A percentile compares a stretch with the other conserved stretches of the same genome.
These are phyloP conservation scores for Chondrus crispus DNA, from an alignment of 23 red algal species.

Conservation along the genomic window DNA sequence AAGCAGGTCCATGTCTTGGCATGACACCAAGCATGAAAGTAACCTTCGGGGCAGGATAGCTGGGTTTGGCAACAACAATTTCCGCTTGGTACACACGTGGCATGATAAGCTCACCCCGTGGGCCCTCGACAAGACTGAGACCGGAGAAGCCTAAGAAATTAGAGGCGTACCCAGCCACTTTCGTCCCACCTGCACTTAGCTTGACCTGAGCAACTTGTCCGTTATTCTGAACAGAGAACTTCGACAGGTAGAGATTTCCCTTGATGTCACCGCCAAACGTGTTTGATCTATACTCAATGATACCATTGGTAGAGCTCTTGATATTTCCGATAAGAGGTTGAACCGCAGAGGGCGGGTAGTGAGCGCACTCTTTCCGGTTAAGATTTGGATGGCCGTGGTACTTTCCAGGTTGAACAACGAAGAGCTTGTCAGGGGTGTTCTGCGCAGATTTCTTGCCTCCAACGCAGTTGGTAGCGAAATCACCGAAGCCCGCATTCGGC, in stretches of 20 bases:
- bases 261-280: slow-evolving; percentile 67
- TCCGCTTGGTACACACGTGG: slow-evolving; percentile 51
- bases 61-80: slow-evolving; percentile 16
- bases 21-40: slow-evolving; percentile 66
- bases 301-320: slow-evolving; percentile 53
- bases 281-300: slow-evolving; percentile 61
- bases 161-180: slow-evolving; percentile 19
- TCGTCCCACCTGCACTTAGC: slow-evolving; percentile 34
- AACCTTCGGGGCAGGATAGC: slow-evolving; percentile 27
- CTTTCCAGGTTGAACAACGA: slow-evolving; percentile 26
- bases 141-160: slow-evolving; percentile 53
- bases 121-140: slow-evolving; percentile 41
- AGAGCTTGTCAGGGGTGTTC: slow-evolving; percentile 58
- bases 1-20: slow-evolving; percentile 50
- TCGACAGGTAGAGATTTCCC: slow-evolving; percentile 56
- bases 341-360: slow-evolving; percentile 39
- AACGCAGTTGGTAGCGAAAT: slow-evolving; percentile 52
- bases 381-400: slow-evolving; percentile 74
- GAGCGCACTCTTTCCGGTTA: slow-evolving; percentile 57
- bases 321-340: slow-evolving; percentile 41
- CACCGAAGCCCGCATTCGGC: slow-evolving; percentile 61
- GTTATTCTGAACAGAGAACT: slow-evolving; percentile 39
- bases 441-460: slow-evolving; percentile 25
- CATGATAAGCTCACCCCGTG: slow-evolving; percentile 54
- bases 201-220: slow-evolving; percentile 37